Percentiles rank a stretch among this genome's conserved stretches.
These are phyloP conservation scores for Medicago truncatula DNA, from an alignment of 306 rosid species.

Conservation along the genomic window MtrunA17r5.0-ANR NC_053049.1:15620501-15621000, in stretches of 20 bases:
- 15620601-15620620: constrained; percentile 17
- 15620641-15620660: constrained; percentile 33
- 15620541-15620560: constrained; percentile 15
- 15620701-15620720: background rate
- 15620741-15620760: background rate
- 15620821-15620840: constrained; percentile 36
- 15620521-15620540: background rate
- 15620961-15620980: too few relatives aligned
- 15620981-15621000: too few relatives aligned
- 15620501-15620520: background rate
- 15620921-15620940: background rate
- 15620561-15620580: background rate
- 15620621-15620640: constrained; percentile 24
- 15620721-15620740: too few relatives aligned
- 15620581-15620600: background rate
- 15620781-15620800: too few relatives aligned
- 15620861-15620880: constrained; percentile 38
- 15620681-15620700: constrained; percentile 28
- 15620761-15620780: too few relatives aligned
- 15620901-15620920: background rate
- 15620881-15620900: constrained; percentile 40
- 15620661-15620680: constrained; percentile 39
- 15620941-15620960: background rate
- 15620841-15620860: constrained; percentile 38
- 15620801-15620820: background rate